These are phyloP conservation scores for Iberis pinnata DNA, from an alignment of 345 rosid species.

Conservation along the genomic window DNA sequence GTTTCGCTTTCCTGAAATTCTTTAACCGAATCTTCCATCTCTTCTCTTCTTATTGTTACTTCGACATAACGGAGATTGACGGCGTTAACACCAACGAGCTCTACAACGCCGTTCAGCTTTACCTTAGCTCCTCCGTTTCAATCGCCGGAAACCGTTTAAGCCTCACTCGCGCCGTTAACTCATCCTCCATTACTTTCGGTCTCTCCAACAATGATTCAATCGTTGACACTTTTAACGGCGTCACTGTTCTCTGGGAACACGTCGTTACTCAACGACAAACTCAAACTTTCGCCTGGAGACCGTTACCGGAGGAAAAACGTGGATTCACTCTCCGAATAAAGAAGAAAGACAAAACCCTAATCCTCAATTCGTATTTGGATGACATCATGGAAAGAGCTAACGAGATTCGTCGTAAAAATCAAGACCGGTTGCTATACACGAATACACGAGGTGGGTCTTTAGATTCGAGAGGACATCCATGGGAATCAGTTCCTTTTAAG, in stretches of 20 bases:
- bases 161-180: constrained; percentile 84
- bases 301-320: constrained; percentile 90
- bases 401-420: constrained; percentile 65
- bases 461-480: constrained; percentile 87
- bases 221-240: constrained; percentile 53
- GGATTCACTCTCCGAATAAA: constrained; percentile 77
- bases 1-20: constrained; percentile 56
- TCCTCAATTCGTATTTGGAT: constrained; percentile 60
- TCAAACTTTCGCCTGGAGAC: constrained; percentile 77
- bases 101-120: constrained; percentile 97
- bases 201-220: constrained; percentile 76
- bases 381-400: constrained; percentile 72
- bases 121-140: constrained; percentile 68
- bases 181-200: constrained; percentile 80
- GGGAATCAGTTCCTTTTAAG: constrained; percentile 95
- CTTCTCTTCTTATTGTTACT: constrained; percentile 68
- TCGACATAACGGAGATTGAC: constrained; percentile 88
- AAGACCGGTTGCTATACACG: constrained; percentile 69
- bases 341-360: constrained; percentile 52
- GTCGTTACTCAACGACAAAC: constrained; percentile 74
- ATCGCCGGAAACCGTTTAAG: constrained; percentile 68
- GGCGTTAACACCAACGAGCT: constrained; percentile 99
- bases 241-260: constrained; percentile 78
- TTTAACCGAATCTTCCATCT: constrained; percentile 43
- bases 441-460: constrained; percentile 82